Conservation (phyloP, 805 yeast species). For the Metschnikowia lunata region DNA sequence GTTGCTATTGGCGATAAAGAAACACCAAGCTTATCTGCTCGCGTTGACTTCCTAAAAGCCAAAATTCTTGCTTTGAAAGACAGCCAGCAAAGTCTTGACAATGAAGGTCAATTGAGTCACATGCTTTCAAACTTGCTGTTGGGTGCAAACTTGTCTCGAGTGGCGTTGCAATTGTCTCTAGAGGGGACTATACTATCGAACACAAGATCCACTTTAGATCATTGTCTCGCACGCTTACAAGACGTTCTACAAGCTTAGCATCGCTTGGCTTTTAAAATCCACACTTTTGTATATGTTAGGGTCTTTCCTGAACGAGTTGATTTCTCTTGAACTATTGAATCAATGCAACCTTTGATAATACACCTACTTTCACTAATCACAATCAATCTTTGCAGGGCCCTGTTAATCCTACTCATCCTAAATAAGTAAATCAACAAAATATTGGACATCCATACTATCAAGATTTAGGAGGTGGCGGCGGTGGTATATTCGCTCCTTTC, state of each 20-base stretch:
- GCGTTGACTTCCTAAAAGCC: conserved; percentile 9
- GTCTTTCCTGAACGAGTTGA: too few species aligned
- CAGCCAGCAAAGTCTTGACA: neutral
- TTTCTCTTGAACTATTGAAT: too few species aligned
- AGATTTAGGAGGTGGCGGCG: conserved; percentile 5
- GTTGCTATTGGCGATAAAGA: conserved; percentile 7
- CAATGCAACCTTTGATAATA: too few species aligned
- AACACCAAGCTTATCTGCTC: conserved; percentile 7
- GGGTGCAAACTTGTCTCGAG: conserved; percentile 4
- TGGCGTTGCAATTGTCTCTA: conserved; percentile 17
- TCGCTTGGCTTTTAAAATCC: too few species aligned
- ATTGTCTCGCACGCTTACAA: neutral
- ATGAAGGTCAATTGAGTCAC: conserved; percentile 4
- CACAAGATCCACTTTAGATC: conserved; percentile 16
- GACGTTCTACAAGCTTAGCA: too few species aligned
- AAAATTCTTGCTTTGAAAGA: conserved; percentile 4
- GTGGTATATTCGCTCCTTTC: conserved; percentile 3
- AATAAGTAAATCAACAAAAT: too few species aligned
- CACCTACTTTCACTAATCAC: too few species aligned
- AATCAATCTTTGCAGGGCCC: too few species aligned
- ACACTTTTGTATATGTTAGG: too few species aligned
- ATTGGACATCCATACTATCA: too few species aligned
- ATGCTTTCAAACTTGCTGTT: conserved; percentile 10
- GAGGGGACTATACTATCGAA: conserved; percentile 19
- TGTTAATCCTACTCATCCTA: too few species aligned